A percentile compares a stretch with the other conserved stretches of the same genome.
These are phyloP conservation scores for Hura crepitans DNA, from an alignment of 441 rosid species.

Conservation along the genomic window DNA sequence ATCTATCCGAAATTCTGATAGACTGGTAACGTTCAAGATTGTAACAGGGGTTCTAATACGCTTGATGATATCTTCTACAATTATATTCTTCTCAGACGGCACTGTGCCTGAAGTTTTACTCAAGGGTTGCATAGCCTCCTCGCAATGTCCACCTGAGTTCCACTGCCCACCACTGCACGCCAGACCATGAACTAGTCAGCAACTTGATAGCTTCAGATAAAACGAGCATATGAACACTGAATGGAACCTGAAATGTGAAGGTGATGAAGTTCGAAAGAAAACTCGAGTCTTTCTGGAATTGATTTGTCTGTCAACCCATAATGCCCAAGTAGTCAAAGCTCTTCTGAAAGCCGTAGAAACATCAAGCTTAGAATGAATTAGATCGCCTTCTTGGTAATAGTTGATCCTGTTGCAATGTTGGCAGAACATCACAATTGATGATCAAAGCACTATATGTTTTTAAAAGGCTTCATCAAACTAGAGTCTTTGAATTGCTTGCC, in stretches of 20 bases:
- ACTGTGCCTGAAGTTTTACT: constrained; percentile 32
- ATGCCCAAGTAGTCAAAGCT: constrained; percentile 80
- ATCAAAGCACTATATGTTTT: background rate
- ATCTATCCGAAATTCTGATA: constrained; percentile 68
- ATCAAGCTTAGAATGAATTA: constrained; percentile 65
- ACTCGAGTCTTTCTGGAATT: constrained; percentile 62
- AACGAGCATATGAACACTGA: background rate
- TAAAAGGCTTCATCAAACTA: background rate
- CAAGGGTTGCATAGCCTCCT: constrained; percentile 57
- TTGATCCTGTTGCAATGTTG: constrained; percentile 50
- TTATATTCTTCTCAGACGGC: constrained; percentile 45
- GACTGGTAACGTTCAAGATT: constrained; percentile 54
- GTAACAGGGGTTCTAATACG: constrained; percentile 74
- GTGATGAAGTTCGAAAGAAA: constrained; percentile 76
- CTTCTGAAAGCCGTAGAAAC: constrained; percentile 64
- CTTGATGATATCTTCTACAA: constrained; percentile 48
- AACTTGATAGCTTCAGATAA: background rate
- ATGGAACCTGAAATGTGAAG: constrained; percentile 86
- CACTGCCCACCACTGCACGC: constrained; percentile 70
- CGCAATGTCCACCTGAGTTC: constrained; percentile 89
- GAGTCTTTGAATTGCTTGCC: background rate
- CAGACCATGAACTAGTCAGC: constrained; percentile 19
- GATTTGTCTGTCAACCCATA: constrained; percentile 72
- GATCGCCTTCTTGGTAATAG: constrained; percentile 80
- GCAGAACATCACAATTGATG: constrained; percentile 5